Conservation (phyloP, 1,139 yeast species). For the Candida smagusa region DNA sequence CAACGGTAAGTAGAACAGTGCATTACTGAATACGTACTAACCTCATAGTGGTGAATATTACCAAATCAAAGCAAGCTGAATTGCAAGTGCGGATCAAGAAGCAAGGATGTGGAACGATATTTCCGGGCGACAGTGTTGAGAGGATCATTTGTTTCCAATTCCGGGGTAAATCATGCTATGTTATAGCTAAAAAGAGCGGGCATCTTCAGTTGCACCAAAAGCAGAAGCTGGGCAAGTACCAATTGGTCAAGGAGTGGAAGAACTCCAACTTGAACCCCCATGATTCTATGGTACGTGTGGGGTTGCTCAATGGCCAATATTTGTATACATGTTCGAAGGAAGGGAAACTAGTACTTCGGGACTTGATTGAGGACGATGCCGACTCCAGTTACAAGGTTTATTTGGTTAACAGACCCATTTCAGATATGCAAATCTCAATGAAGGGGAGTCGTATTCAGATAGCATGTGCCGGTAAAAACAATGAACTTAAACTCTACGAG, state of each 20-base stretch:
- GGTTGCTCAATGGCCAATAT: slow-evolving; percentile 25
- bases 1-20: slow-evolving; percentile 19
- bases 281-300: slow-evolving; percentile 32
- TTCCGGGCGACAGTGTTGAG: slow-evolving; percentile 14
- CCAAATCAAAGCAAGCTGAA: slow-evolving; percentile 3
- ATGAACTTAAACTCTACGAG: slow-evolving; percentile 36
- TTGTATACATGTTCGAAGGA: slow-evolving; percentile 44
- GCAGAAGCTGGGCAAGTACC: slow-evolving; percentile 9
- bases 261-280: slow-evolving; percentile 17
- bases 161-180: slow-evolving; percentile 21
- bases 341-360: slow-evolving; percentile 45
- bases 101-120: slow-evolving; percentile 8
- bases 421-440: slow-evolving; percentile 27
- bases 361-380: slow-evolving; percentile 39
- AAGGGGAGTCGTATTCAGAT: slow-evolving; percentile 15
- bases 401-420: slow-evolving; percentile 34
- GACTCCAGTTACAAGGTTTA: slow-evolving; percentile 28
- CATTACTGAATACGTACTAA: slow-evolving; percentile 5
- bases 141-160: slow-evolving; percentile 20
- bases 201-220: slow-evolving; percentile 30
- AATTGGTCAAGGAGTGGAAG: slow-evolving; percentile 29
- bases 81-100: slow-evolving; percentile 18
- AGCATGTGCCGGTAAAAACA: slow-evolving; percentile 46
- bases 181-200: slow-evolving; percentile 27
- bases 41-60: slow-evolving; percentile 10